Conservation (phyloP, 768 basidiomycete genomes). For the Leccinum truebloodii region DNA sequence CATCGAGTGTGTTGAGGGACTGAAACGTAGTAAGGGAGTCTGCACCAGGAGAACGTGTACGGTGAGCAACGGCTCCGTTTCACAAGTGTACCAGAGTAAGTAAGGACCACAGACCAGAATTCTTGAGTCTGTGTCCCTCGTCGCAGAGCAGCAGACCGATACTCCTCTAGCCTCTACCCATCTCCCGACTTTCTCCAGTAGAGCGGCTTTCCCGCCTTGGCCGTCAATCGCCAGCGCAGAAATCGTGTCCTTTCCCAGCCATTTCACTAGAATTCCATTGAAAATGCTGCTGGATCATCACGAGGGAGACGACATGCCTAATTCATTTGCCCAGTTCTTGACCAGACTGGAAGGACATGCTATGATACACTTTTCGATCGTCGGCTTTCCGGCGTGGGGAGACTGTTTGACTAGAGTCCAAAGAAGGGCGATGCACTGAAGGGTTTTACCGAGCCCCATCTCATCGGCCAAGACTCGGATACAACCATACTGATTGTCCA, state of each 20-base stretch:
- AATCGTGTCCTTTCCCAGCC: conserved; percentile 86
- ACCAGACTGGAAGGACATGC: conserved; percentile 96
- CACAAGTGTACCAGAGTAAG: neutral
- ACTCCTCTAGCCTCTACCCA: conserved; percentile 90
- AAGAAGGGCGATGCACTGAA: conserved; percentile 93
- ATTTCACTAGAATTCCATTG: conserved; percentile 65
- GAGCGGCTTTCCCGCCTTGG: conserved; percentile 81
- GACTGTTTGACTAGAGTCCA: conserved; percentile 98
- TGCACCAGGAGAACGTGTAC: conserved; percentile 27
- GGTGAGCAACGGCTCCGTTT: conserved; percentile 3
- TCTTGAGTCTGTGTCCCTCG: conserved; percentile 96
- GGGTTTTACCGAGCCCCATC: conserved; percentile 97
- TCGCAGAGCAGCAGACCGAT: conserved; percentile 95
- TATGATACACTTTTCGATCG: conserved; percentile 97
- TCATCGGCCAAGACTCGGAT: conserved; percentile 88
- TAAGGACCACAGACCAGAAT: conserved; percentile 64
- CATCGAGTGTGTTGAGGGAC: conserved; percentile 78
- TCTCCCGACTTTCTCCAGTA: conserved; percentile 75
- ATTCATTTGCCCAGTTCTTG: conserved; percentile 98
- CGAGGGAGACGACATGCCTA: conserved; percentile 56
- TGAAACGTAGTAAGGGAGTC: conserved; percentile 82
- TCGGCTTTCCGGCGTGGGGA: conserved; percentile 78
- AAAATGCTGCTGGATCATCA: neutral
- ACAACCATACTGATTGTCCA: conserved; percentile 88
- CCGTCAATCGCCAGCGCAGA: conserved; percentile 90